These are phyloP conservation scores for Komagataella kurtzmanii DNA, from an alignment of 805 yeast genomes.

Conservation along the genomic window DNA sequence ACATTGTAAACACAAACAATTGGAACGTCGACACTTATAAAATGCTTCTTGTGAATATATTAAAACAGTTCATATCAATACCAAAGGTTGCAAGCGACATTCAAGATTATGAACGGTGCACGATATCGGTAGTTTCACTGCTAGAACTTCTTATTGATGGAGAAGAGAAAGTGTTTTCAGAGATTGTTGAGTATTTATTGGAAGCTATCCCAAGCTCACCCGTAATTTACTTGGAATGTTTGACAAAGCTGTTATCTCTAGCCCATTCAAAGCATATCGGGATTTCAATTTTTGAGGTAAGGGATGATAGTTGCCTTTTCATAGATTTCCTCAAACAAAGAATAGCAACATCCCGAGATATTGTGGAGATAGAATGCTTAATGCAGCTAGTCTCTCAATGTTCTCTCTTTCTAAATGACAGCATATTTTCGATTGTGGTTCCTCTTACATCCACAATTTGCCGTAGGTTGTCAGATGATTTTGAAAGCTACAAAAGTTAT, in stretches of 20 bases:
- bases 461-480: constrained; percentile 4
- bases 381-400: not conserved
- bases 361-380: not conserved
- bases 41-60: constrained; percentile 31
- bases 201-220: not conserved
- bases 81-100: constrained; percentile 7
- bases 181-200: not conserved
- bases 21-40: constrained; percentile 53
- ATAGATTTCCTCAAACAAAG: not conserved
- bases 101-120: constrained; percentile 18
- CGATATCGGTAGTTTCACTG: constrained; percentile 29
- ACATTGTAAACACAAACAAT: constrained; percentile 23
- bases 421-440: not conserved
- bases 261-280: not conserved
- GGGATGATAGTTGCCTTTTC: not conserved
- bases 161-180: constrained; percentile 36
- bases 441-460: not conserved
- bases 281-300: not conserved
- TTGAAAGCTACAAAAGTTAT: constrained; percentile 6
- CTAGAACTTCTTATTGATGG: constrained; percentile 39
- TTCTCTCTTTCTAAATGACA: not conserved
- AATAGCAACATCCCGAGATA: not conserved
- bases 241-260: constrained; percentile 27
- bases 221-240: constrained; percentile 10
- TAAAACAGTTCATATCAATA: constrained; percentile 29